A percentile compares a stretch with the other conserved stretches of the same genome.
These are phyloP conservation scores for Schoenoplectus tabernaemontani DNA, from an alignment of 202 grass and related monocot genomes.

Conservation along the genomic window DNA sequence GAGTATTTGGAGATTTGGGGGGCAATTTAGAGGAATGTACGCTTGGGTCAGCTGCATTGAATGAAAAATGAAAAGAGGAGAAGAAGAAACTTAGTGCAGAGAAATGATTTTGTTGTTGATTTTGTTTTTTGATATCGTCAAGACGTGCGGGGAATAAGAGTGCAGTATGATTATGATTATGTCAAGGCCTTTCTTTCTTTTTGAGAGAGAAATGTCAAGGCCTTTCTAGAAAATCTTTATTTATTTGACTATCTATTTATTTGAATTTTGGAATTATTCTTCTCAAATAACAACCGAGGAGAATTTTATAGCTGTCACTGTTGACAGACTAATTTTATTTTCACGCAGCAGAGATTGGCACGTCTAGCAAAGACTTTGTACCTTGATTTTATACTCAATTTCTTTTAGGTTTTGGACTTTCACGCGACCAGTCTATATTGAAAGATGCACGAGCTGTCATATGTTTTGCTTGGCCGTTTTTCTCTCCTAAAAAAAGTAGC, in stretches of 20 bases:
- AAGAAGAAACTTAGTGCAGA: slow-evolving; percentile 1
- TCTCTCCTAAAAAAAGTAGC: background rate
- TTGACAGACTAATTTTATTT: background rate
- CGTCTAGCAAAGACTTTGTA: background rate
- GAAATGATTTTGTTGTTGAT: background rate
- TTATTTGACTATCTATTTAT: too few species aligned
- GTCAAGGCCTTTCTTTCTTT: background rate
- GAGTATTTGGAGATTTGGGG: slow-evolving; percentile 2
- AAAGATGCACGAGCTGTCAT: background rate
- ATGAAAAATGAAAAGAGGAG: background rate
- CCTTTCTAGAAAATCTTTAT: background rate
- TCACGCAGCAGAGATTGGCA: background rate
- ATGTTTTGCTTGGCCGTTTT: background rate
- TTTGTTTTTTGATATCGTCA: background rate
- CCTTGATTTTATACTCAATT: background rate
- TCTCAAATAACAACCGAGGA: background rate
- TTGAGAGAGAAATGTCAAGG: too few species aligned
- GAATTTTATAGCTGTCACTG: background rate
- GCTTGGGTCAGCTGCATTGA: background rate
- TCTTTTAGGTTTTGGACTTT: background rate
- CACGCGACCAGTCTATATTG: background rate
- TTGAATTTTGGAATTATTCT: background rate
- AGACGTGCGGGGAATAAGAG: background rate
- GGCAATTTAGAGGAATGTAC: background rate
- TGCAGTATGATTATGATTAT: too few species aligned